phyloP scores from a whole-genome alignment of 2,329 filamentous ascomycete species.

The Colletotrichum destructivum region DNA sequence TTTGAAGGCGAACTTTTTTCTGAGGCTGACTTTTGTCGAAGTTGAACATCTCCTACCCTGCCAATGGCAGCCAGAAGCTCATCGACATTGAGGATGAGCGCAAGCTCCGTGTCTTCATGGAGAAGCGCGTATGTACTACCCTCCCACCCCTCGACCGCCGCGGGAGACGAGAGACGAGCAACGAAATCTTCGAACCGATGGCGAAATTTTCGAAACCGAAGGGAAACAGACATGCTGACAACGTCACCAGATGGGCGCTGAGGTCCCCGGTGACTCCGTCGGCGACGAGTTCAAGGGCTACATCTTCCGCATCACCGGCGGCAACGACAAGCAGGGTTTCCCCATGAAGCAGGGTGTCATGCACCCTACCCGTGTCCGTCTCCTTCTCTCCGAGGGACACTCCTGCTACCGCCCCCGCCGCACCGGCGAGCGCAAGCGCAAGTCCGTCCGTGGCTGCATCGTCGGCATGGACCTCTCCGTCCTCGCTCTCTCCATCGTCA shows the following conservation, averaged over 20 bases:
- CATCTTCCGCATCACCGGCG: slow-evolving; percentile 99
- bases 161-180: slow-evolving; percentile 46
- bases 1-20: slow-evolving; percentile 12
- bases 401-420: slow-evolving; percentile 99
- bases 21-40: slow-evolving; percentile 55
- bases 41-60: slow-evolving; percentile 87
- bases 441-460: slow-evolving; percentile 99
- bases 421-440: slow-evolving; percentile 98
- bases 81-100: slow-evolving; percentile 99
- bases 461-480: slow-evolving; percentile 96
- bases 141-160: slow-evolving; percentile 10
- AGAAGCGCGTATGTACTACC: slow-evolving; percentile 83
- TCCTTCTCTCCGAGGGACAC: slow-evolving; percentile 96
- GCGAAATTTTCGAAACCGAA: slow-evolving; percentile 16
- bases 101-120: slow-evolving; percentile 99
- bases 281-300: slow-evolving; percentile 99
- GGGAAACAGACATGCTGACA: slow-evolving; percentile 51
- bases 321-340: slow-evolving; percentile 99
- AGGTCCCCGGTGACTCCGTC: slow-evolving; percentile 93
- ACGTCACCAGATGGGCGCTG: slow-evolving; percentile 80
- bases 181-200: slow-evolving; percentile 50
- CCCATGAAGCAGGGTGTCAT: slow-evolving; percentile 99
- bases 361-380: slow-evolving; percentile 97
- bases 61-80: slow-evolving; percentile 99
- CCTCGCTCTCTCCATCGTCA: slow-evolving; percentile 94